These are phyloP conservation scores for Aureobasidium melanogenum DNA, from an alignment of 2,329 filamentous ascomycete species.

Conservation along the genomic window DNA sequence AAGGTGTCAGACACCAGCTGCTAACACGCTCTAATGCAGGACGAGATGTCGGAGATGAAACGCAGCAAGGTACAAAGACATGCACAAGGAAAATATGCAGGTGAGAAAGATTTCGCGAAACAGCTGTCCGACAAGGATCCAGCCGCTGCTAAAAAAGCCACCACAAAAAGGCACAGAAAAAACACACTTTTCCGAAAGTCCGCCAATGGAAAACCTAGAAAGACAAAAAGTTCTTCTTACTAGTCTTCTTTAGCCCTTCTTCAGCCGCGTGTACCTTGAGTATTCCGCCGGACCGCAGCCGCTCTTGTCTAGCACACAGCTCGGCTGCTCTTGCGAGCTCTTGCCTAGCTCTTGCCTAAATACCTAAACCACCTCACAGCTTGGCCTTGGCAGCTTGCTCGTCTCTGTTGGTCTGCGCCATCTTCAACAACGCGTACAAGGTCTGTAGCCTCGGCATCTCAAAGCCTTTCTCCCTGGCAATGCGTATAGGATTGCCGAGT, in stretches of 20 bases:
- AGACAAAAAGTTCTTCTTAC: not conserved
- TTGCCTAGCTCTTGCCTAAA: not conserved
- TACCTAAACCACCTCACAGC: not conserved
- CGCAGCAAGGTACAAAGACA: not conserved
- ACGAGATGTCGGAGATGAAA: not conserved
- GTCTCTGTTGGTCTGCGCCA: constrained; percentile 49
- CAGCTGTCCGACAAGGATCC: not conserved
- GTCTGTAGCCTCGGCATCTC: constrained; percentile 59
- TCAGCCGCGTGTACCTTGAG: not conserved
- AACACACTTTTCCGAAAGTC: not conserved
- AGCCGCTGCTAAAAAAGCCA: not conserved
- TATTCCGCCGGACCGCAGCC: not conserved
- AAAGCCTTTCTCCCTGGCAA: constrained; percentile 53
- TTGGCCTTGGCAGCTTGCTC: constrained; percentile 1
- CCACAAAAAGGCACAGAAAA: not conserved
- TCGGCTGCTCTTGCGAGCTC: not conserved
- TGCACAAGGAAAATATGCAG: not conserved
- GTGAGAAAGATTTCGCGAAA: not conserved
- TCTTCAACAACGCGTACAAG: constrained; percentile 57
- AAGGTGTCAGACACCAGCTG: no score
- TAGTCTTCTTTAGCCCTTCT: not conserved
- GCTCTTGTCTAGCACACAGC: not conserved
- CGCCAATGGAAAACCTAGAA: constrained; percentile 6
- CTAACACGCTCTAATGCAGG: no score
- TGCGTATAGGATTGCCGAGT: constrained; percentile 59